Conservation (phyloP, 345 rosid species). For the Clarkia xantiana region DNA sequence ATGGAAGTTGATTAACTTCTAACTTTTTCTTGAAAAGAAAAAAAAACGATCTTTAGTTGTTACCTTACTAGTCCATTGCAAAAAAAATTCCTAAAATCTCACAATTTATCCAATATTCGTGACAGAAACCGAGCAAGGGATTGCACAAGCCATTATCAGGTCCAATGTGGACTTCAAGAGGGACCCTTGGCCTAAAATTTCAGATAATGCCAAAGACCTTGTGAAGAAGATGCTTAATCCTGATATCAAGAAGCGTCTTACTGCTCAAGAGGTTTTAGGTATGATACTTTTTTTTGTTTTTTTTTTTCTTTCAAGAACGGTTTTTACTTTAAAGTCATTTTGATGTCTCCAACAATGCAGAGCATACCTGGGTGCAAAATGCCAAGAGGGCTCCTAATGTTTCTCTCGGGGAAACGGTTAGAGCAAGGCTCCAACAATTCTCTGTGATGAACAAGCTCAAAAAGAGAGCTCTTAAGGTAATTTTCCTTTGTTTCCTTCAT, state of each 20-base stretch:
- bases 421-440: slow-evolving; percentile 76
- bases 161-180: slow-evolving; percentile 59
- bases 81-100: too few species aligned
- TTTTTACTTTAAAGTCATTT: slow-evolving; percentile 27
- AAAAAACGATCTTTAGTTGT: too few species aligned
- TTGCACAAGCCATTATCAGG: slow-evolving; percentile 72
- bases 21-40: too few species aligned
- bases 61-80: too few species aligned
- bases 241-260: slow-evolving; percentile 58
- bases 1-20: too few species aligned
- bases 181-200: slow-evolving; percentile 93
- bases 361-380: slow-evolving; percentile 81
- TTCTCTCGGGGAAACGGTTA: slow-evolving; percentile 74
- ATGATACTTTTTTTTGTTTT: too few species aligned
- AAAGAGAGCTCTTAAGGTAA: too few species aligned
- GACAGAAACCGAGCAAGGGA: slow-evolving; percentile 90
- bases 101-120: too few species aligned
- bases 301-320: too few species aligned
- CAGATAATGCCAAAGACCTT: slow-evolving; percentile 67
- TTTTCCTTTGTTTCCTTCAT: too few species aligned
- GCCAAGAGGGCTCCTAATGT: slow-evolving; percentile 82
- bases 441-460: too few species aligned
- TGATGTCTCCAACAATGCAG: slow-evolving; percentile 21
- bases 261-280: slow-evolving; percentile 6
- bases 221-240: slow-evolving; percentile 82